Percentiles rank a stretch among this genome's conserved stretches.
phyloP scores from a whole-genome alignment of 2,329 filamentous ascomycete genomes.

The Penicillium sp. region DNA sequence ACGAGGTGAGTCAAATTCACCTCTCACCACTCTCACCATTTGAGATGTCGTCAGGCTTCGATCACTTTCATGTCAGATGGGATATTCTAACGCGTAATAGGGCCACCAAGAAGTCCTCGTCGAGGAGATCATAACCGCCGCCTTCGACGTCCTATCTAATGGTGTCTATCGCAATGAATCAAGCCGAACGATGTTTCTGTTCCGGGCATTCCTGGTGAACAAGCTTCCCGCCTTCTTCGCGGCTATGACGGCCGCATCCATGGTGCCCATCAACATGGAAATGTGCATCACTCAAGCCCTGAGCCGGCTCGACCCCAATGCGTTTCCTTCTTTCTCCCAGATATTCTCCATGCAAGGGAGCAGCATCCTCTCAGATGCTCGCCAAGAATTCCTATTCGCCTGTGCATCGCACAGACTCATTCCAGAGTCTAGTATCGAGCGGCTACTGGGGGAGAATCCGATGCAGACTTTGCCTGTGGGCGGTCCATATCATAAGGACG shows the following conservation, averaged over 20 bases:
- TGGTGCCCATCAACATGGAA: conserved; percentile 60
- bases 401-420: conserved; percentile 88
- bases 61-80: background rate
- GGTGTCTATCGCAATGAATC: conserved; percentile 70
- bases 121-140: conserved; percentile 78
- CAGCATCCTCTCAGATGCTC: conserved; percentile 62
- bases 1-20: conserved; percentile 57
- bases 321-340: conserved; percentile 63
- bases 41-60: background rate
- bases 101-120: conserved; percentile 74
- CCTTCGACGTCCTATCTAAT: conserved; percentile 87
- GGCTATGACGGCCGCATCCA: conserved; percentile 56
- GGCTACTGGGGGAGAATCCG: conserved; percentile 77
- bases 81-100: conserved; percentile 41
- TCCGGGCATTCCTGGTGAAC: conserved; percentile 84
- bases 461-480: conserved; percentile 73
- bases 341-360: conserved; percentile 61
- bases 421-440: conserved; percentile 70
- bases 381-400: conserved; percentile 81
- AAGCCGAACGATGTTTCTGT: conserved; percentile 61
- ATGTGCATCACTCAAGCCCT: conserved; percentile 65
- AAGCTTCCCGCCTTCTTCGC: conserved; percentile 62
- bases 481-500: conserved; percentile 73
- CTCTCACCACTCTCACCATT: background rate
- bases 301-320: conserved; percentile 59